Percentiles rank a stretch among this genome's conserved stretches.
These are phyloP conservation scores for slime mould (Dictyostelium discoideum) DNA, from an alignment of 78 protist species.

Conservation along the genomic window DNA sequence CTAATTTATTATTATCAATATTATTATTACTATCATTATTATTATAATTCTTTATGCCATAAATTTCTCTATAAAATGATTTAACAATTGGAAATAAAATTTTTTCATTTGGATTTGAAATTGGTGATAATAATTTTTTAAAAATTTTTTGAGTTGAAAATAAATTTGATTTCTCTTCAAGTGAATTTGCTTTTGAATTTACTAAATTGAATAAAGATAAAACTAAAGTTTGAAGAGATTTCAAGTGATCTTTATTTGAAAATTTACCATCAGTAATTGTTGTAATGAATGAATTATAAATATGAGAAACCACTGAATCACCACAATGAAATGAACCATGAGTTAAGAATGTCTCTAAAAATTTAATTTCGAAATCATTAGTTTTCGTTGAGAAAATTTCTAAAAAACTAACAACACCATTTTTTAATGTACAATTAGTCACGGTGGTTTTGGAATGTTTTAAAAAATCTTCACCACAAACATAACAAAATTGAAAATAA, in stretches of 20 bases:
- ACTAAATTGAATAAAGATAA: neutral
- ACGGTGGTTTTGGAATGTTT: neutral
- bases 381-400: neutral
- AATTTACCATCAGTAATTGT: neutral
- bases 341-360: neutral
- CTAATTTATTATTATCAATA: neutral
- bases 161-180: neutral
- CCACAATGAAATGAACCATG: neutral
- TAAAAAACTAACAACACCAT: neutral
- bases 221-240: neutral
- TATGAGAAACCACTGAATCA: neutral
- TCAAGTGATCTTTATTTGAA: neutral
- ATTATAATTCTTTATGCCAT: neutral
- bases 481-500: conserved; percentile 52
- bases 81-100: neutral
- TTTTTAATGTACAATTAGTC: neutral
- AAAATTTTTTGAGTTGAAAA: neutral
- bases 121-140: neutral
- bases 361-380: neutral
- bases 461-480: conserved; percentile 12
- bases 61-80: neutral
- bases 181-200: neutral
- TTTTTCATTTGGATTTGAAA: neutral
- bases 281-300: neutral
- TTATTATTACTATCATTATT: too few species aligned